These are phyloP conservation scores for Rosa lucieae DNA, from an alignment of 306 rosid species.

Conservation along the genomic window DNA sequence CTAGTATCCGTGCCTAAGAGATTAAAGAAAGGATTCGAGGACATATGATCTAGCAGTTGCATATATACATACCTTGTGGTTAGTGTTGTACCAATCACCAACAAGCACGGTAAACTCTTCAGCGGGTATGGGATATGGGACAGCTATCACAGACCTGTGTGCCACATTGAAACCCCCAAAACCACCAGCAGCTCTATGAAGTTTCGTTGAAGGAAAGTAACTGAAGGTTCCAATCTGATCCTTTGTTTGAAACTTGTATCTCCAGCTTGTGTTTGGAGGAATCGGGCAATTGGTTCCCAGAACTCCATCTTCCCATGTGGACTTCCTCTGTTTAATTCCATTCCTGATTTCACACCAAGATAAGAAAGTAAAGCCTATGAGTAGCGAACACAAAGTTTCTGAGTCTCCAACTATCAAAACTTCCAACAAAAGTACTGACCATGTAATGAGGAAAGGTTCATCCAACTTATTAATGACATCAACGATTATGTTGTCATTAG, in stretches of 20 bases:
- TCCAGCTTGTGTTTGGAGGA: slow-evolving; percentile 80
- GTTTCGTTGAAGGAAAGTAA: slow-evolving; percentile 67
- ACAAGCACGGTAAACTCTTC: slow-evolving; percentile 70
- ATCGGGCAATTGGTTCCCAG: slow-evolving; percentile 87
- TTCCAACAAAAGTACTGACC: slow-evolving; percentile 41
- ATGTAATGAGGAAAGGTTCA: slow-evolving; percentile 80
- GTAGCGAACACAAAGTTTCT: not conserved
- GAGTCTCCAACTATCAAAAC: not conserved
- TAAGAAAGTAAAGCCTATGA: not conserved
- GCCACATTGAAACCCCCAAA: slow-evolving; percentile 68
- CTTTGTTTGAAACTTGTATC: slow-evolving; percentile 75
- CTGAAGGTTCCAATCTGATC: slow-evolving; percentile 81
- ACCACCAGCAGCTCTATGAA: slow-evolving; percentile 79
- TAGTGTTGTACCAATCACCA: slow-evolving; percentile 67
- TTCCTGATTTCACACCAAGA: slow-evolving; percentile 47
- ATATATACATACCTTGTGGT: slow-evolving; percentile 47
- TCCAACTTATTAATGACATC: slow-evolving; percentile 71
- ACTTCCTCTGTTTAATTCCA: slow-evolving; percentile 70
- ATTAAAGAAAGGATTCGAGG: not conserved
- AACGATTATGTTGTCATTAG: slow-evolving; percentile 71
- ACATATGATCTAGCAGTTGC: not conserved
- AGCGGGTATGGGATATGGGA: slow-evolving; percentile 59
- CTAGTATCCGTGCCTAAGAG: not conserved
- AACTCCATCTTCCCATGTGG: slow-evolving; percentile 88
- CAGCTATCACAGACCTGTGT: slow-evolving; percentile 58